phyloP scores from a whole-genome alignment of 495 filamentous ascomycete species.

The Penicillium daleae region DNA sequence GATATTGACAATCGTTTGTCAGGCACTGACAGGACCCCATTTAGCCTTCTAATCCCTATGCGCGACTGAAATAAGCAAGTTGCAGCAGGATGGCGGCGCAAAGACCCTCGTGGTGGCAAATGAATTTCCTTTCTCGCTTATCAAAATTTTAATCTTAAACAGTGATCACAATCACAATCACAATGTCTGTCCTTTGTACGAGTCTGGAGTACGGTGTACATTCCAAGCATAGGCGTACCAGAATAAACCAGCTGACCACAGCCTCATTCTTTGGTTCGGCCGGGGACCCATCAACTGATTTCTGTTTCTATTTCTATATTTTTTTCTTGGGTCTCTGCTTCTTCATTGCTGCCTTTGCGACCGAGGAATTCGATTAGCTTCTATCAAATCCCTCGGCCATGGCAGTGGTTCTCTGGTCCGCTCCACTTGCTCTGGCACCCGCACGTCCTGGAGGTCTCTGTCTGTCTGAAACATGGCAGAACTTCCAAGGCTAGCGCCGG shows the following conservation, averaged over 20 bases:
- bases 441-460: conserved; percentile 10
- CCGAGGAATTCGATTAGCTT: not conserved
- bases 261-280: not conserved
- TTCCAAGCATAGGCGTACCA: not conserved
- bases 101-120: conserved; percentile 5
- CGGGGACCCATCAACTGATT: not conserved
- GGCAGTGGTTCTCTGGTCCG: not conserved
- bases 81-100: conserved; percentile 4
- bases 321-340: not conserved
- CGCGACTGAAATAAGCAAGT: conserved; percentile 1
- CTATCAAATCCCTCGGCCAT: conserved; percentile 2
- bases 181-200: not conserved
- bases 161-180: not conserved
- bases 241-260: not conserved
- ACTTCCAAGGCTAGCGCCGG: conserved; percentile 28
- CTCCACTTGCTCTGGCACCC: conserved; percentile 4
- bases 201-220: not conserved
- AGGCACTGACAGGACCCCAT: not conserved
- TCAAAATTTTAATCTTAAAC: not conserved
- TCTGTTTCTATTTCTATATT: not conserved
- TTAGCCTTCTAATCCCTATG: not conserved
- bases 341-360: not conserved
- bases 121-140: not conserved
- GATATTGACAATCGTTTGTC: not conserved
- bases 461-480: conserved; percentile 35